Percentiles rank a stretch among this genome's conserved stretches.
Evolutionary conservation across 2,329 filamentous ascomycete genomes (phyloP).

Genomic region (Davidsoniella eucalypti): DNA sequence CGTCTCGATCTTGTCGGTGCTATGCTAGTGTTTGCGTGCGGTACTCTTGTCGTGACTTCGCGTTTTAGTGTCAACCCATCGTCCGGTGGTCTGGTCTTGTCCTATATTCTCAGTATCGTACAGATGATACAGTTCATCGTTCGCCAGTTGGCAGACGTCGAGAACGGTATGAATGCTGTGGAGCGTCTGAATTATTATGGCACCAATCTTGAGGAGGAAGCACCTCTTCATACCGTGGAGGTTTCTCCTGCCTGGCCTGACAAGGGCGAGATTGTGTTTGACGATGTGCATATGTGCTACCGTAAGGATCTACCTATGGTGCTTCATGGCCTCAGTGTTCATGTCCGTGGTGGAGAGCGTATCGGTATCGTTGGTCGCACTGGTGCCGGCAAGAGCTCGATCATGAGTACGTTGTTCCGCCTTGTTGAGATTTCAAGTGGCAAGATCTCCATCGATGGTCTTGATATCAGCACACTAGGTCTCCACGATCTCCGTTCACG

Average conservation of each 20-base stretch:
- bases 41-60: conserved; percentile 81
- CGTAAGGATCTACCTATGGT: conserved; percentile 56
- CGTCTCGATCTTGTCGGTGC: conserved; percentile 76
- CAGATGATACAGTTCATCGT: conserved; percentile 95
- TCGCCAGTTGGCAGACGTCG: conserved; percentile 82
- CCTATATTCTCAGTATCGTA: conserved; percentile 83
- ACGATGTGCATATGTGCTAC: conserved; percentile 65
- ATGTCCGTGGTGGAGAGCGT: conserved; percentile 58
- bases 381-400: conserved; percentile 67
- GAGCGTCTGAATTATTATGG: conserved; percentile 87
- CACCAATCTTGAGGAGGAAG: conserved; percentile 72
- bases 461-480: conserved; percentile 57
- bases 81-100: conserved; percentile 74
- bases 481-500: conserved; percentile 60
- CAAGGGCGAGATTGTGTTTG: conserved; percentile 63
- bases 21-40: conserved; percentile 68
- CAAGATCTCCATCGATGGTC: conserved; percentile 46
- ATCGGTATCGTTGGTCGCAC: conserved; percentile 71
- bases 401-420: conserved; percentile 70
- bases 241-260: conserved; percentile 70
- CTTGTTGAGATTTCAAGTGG: conserved; percentile 50
- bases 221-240: conserved; percentile 60
- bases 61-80: conserved; percentile 73
- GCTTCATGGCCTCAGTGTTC: conserved; percentile 52
- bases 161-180: conserved; percentile 96